Conservation (phyloP, 75 land plant species). For the Pinus albicaulis region DNA sequence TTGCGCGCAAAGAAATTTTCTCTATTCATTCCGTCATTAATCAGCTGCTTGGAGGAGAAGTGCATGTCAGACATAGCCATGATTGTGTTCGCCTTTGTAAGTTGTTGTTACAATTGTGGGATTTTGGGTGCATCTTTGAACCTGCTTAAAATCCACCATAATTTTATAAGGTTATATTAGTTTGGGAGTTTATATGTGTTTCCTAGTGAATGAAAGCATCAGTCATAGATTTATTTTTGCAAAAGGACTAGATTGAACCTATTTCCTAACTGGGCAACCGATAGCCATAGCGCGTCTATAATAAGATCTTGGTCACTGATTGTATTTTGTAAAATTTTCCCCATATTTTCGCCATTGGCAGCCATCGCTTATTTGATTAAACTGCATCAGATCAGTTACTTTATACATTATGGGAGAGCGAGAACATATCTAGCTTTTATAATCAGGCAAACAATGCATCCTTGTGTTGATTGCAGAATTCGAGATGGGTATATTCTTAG, state of each 20-base stretch:
- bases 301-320: conserved; percentile 18
- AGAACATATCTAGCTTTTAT: no score
- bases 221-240: no score
- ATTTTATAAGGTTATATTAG: no score
- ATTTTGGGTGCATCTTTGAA: background rate
- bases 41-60: background rate
- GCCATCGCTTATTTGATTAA: conserved; percentile 11
- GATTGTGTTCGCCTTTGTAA: conserved; percentile 1
- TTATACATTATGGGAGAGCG: background rate
- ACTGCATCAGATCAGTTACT: background rate
- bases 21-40: background rate
- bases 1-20: background rate
- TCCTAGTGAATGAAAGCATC: no score
- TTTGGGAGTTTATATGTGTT: no score
- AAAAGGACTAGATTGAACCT: background rate
- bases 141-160: no score
- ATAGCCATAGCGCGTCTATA: conserved; percentile 16
- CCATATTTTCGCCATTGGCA: conserved; percentile 31
- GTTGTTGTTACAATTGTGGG: background rate
- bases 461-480: no score
- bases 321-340: conserved; percentile 23
- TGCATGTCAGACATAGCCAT: background rate
- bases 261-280: conserved; percentile 23
- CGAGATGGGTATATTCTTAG: no score
- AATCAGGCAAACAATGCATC: no score